Base-by-base conservation (phyloP, 129 eudicot species). In the Helianthus tuberosus region DNA sequence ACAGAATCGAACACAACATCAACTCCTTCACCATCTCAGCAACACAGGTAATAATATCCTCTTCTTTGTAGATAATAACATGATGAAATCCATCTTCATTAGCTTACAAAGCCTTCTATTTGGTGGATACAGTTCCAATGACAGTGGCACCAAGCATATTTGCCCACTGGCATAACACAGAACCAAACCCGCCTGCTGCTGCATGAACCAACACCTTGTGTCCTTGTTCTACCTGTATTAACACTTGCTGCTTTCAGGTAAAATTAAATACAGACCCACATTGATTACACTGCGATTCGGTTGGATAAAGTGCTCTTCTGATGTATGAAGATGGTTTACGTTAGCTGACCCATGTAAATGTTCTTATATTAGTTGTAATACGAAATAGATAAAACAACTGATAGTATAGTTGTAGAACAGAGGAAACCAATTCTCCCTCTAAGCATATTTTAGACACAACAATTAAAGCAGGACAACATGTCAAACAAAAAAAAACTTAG, bases 61-160 rank as follows among this genome's bases (percentile, higher is more conserved):
- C 92, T n/a, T 88, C 80, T 73, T 82, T 88, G 80, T 88, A 88
- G 4, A 84, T 7, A 60, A 91, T 88, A 59, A 79, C 89, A 49
- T 91, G 90, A 73, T 91, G 97, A 23, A 96, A 91, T 5, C 96
- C 97, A 63, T 91, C 96, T 29, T 75, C 88, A 79, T 91, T 91
- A 52, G 97, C 97, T 82, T 88, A 96, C 64, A 79, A 76, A 15
- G 95, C 96, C 74, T 88, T 91, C 82, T 84, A 96, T 62, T 80
- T 64, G 3, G 89, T 88, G 63, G 97, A 88, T 60, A 91, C 96
- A 29, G 96, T 88, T 64, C 97, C 96, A 44, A 91, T 91, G 51
- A 91, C 90, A 7, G 58, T 88, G 20, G 97, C 97, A 32, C 96
- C 97, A 0, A 84, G 82, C 53, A 85, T 79, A 80, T 86, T 88